A percentile compares a stretch with the other conserved stretches of the same genome.
Conservation (phyloP, 768 basidiomycete genomes). For the Lentinula guzmanii region DNA sequence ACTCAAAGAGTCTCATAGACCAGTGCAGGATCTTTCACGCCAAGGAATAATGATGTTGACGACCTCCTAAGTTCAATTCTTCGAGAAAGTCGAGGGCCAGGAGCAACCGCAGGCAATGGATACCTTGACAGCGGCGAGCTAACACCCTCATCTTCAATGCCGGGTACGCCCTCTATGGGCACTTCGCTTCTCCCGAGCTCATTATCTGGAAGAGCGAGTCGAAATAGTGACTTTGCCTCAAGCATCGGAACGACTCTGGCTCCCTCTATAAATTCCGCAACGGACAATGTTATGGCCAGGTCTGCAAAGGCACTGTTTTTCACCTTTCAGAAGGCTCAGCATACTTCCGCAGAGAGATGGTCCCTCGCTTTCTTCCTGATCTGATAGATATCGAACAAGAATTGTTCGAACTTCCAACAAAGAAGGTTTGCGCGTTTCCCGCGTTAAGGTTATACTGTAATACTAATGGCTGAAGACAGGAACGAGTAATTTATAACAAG, state of each 20-base stretch:
- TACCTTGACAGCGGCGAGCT: conserved; percentile 41
- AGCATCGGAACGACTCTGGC: conserved; percentile 40
- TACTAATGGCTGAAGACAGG: conserved; percentile 29
- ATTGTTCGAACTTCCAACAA: conserved; percentile 83
- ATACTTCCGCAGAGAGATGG: conserved; percentile 40
- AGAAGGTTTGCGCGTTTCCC: conserved; percentile 38
- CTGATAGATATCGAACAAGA: conserved; percentile 89
- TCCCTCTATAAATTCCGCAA: conserved; percentile 45
- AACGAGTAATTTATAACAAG: conserved; percentile 79
- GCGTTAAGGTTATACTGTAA: not conserved
- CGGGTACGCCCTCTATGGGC: conserved; percentile 58
- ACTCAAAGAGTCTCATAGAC: conserved; percentile 18
- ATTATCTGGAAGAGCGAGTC: conserved; percentile 59
- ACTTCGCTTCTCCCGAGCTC: conserved; percentile 24
- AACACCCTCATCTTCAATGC: conserved; percentile 67
- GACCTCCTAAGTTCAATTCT: conserved; percentile 62
- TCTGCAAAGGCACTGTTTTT: conserved; percentile 17
- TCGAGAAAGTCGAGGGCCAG: conserved; percentile 34
- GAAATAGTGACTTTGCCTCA: conserved; percentile 58
- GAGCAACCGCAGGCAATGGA: conserved; percentile 39
- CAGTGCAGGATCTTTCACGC: conserved; percentile 29
- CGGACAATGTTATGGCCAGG: conserved; percentile 70
- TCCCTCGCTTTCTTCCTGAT: conserved; percentile 63
- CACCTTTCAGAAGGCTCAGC: not conserved
- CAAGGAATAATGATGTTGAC: conserved; percentile 49